Base-by-base conservation (phyloP, 352 stramenopile genomes). In the Bremia lactucae region DNA sequence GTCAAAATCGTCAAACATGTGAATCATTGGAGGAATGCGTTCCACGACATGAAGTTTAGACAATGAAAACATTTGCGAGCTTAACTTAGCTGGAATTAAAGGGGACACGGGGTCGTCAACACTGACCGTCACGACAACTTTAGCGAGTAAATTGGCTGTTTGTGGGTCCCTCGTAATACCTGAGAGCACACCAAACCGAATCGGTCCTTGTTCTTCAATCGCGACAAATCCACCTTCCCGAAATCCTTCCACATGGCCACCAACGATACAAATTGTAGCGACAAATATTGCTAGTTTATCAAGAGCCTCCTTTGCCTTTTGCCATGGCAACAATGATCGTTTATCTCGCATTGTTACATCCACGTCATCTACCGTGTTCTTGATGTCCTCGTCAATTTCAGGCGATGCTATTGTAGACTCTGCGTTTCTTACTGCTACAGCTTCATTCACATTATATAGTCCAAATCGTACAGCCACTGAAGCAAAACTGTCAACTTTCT, bases 1-100 rank as follows among this genome's bases (percentile, higher is more conserved):
- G 26, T 87, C 73, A 20, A 87, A 26, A 8, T 67, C 58, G 25
- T 89, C 67, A 49, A 90, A 90, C 78, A 94, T 92, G 18, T 80
- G 58, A 0, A 87, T 33, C 34, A 87, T 45, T 14, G 73, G 64
- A 14, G 81, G 77, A n/a, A 94, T 72, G 3, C 73, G 62, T 38
- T 94, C 81, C 2, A 84, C 55, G 11, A 65, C 56, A 14, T 77
- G 66, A 31, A 94, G 43, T 22, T 62, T 72, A 29, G 68, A 64
- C 24, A 90, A 39, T 7, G 72, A 52, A 0, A 87, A 49, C 4
- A 39, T 47, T 15, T 70, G 41, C 0, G 57, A 33, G 26, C 49
- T 19, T 42, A 46, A 16, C 29, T 52, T 42, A 10, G 37, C 14
- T 34, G 49, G 29, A 41, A 65, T 34, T 14, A 59, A 46, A 5